Conservation (phyloP, 2,329 filamentous ascomycete species). For the Acarospora socialis region DNA sequence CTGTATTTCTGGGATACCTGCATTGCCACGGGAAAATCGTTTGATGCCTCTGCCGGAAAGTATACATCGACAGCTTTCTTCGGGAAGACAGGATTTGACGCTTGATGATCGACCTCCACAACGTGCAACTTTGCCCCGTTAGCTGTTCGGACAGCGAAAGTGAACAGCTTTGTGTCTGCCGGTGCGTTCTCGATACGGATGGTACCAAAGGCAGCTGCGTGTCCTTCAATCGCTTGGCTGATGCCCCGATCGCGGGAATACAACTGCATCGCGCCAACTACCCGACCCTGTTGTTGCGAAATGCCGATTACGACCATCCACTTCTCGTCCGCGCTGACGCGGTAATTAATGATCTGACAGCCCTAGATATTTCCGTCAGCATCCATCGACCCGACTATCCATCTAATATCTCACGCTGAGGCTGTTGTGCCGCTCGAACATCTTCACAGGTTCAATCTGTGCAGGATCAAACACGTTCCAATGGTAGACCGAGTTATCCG, state of each 20-base stretch:
- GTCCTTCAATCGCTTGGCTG: constrained; percentile 94
- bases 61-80: constrained; percentile 98
- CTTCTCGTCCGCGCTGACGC: constrained; percentile 85
- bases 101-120: constrained; percentile 89
- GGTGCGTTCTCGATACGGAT: constrained; percentile 78
- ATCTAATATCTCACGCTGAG: constrained; percentile 48
- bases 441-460: constrained; percentile 68
- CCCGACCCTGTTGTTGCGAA: constrained; percentile 79
- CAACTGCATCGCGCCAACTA: constrained; percentile 91
- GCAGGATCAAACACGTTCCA: constrained; percentile 89
- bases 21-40: constrained; percentile 96
- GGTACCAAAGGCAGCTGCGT: constrained; percentile 87
- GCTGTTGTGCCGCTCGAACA: constrained; percentile 89
- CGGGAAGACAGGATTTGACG: constrained; percentile 73
- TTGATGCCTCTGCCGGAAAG: constrained; percentile 88
- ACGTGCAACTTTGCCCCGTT: constrained; percentile 91
- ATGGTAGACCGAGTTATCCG: constrained; percentile 82
- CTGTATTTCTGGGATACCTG: constrained; percentile 96
- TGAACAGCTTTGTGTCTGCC: constrained; percentile 87
- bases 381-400: too few relatives aligned
- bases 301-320: constrained; percentile 99
- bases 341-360: constrained; percentile 99
- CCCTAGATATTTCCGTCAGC: constrained; percentile 40
- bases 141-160: constrained; percentile 83
- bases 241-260: constrained; percentile 94